Base-by-base conservation (phyloP, 2,329 filamentous ascomycete species). In the Furcasterigmium furcatum region DNA sequence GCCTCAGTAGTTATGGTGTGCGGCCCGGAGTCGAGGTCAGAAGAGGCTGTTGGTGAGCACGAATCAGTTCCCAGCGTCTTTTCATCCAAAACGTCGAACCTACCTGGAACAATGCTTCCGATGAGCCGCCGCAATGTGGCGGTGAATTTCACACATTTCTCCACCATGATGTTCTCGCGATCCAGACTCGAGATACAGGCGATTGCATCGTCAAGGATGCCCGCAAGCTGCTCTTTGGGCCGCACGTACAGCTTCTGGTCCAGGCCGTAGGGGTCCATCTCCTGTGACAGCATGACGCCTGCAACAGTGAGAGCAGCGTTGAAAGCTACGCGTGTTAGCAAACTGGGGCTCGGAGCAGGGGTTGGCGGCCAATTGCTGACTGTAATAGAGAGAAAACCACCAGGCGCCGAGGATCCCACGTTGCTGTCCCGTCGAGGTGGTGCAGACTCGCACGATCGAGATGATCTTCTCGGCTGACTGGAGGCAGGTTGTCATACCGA, bases 371-470 rank as follows among this genome's bases (percentile, higher is more conserved):
- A n/a, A n/a, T n/a, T n/a, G n/a, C n/a, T n/a, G n/a, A 62, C 60
- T 59, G 24, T 60, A 62, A 22, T 62, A 62, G 4, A 62, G 47
- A 1, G 57, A 60, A 16, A 62, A 63, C 55, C 59, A 62, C 60
- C 60, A 62, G 1, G 59, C 60, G 2, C 60, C 60, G 3, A 62
- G 49, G 19, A 60, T 48, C 8, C 45, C 48, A 19, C 10, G 19
- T 25, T 5, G 46, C 49, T 2, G 41, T 41, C 9, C 52, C 49
- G 10, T 48, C 45, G 19, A 51, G 7, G 24, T 27, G 24, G 12
- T 49, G 9, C 55, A 47, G 4, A 46, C 43, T 3, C 50, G 46
- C 8, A 59, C 51, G 13, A 58, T 52, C 2, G 44, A 40, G 8
- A 62, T 55, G 12, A 58, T 50, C 9, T 45, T 48, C 14, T 55